Base-by-base conservation (phyloP, 2,329 filamentous ascomycete genomes). In the Xylaria polymorpha region DNA sequence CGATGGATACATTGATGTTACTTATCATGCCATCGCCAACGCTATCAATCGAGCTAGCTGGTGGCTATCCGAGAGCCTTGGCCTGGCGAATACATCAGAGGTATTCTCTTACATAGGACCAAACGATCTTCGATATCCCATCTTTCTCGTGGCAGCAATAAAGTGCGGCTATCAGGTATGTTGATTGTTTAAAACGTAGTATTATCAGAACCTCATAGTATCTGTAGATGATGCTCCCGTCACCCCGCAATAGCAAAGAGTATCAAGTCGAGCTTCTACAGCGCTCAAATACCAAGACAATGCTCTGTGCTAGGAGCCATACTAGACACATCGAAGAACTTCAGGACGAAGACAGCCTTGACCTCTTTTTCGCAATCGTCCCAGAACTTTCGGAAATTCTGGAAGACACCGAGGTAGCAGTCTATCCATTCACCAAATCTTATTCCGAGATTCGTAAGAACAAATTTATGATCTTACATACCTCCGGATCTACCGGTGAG, bases 81-180 rank as follows among this genome's bases (percentile, higher is more conserved):
- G 61, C 32, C n/a, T 64, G 41, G 51, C 61, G n/a, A 58, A 64
- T 29, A 64, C 61, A 9, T 48, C 51, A 9, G 61, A 64, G 20
- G 51, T 64, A 12, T 64, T 64, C 53, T 64, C 51, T 14, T 64
- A 64, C 25, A 64, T 64, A n/a, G 61, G 61, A 15, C 61, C 61
- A 41, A 64, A 58, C 25, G 61, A 64, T 50, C 25, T 64, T n/a
- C 53, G 51, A 35, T 64, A 64, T 50, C 12, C 51, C 10, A 58
- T 64, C 43, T 64, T 64, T 20, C 32, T 64, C n/a, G 61, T 64
- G 29, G 61, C 61, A 0, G 32, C 61, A 29, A 64, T 64, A 1
- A 64, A 64, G 32, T 64, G 61, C 20, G 61, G 61, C 18, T 64
- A 64, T 50, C 50, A 64, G 61, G 61, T 64, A 64, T 6, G 61